phyloP scores from a whole-genome alignment of 2,329 filamentous ascomycete genomes.

The Monilinia polystroma region DNA sequence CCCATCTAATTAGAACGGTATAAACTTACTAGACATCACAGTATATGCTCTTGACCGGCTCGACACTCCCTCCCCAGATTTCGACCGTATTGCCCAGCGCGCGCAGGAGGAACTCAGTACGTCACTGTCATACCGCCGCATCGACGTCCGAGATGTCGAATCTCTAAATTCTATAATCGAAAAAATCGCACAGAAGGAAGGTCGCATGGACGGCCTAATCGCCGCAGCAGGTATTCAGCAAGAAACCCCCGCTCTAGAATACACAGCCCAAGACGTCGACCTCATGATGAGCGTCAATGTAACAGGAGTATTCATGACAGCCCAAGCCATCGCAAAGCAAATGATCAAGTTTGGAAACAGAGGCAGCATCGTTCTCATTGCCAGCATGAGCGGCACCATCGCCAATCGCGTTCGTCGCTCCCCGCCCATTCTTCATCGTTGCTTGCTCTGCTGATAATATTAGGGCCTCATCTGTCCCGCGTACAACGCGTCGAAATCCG shows the following conservation, averaged over 20 bases:
- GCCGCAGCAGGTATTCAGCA: constrained; percentile 73
- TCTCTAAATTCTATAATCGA: constrained; percentile 66
- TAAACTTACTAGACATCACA: constrained; percentile 10
- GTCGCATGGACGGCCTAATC: constrained; percentile 76
- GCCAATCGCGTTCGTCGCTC: constrained; percentile 54
- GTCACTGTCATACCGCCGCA: constrained; percentile 65
- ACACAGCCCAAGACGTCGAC: constrained; percentile 71
- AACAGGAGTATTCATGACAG: constrained; percentile 82
- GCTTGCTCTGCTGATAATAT: not conserved
- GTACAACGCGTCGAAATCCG: constrained; percentile 76
- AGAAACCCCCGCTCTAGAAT: constrained; percentile 79
- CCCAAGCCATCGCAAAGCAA: constrained; percentile 81
- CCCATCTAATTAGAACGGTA: not conserved
- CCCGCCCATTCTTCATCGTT: constrained; percentile 23
- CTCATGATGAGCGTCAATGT: constrained; percentile 83
- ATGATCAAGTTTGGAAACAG: constrained; percentile 58
- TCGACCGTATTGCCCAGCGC: constrained; percentile 55
- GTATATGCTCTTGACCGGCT: constrained; percentile 38
- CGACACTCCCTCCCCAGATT: constrained; percentile 53
- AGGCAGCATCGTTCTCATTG: constrained; percentile 66
- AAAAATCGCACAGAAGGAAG: constrained; percentile 67
- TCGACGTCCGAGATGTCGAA: constrained; percentile 74
- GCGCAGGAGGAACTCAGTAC: constrained; percentile 51
- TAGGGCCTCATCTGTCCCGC: constrained; percentile 61
- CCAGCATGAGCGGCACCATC: constrained; percentile 67